Conservation (phyloP, 768 basidiomycete genomes). For the Macrolepiota dolichaula region DNA sequence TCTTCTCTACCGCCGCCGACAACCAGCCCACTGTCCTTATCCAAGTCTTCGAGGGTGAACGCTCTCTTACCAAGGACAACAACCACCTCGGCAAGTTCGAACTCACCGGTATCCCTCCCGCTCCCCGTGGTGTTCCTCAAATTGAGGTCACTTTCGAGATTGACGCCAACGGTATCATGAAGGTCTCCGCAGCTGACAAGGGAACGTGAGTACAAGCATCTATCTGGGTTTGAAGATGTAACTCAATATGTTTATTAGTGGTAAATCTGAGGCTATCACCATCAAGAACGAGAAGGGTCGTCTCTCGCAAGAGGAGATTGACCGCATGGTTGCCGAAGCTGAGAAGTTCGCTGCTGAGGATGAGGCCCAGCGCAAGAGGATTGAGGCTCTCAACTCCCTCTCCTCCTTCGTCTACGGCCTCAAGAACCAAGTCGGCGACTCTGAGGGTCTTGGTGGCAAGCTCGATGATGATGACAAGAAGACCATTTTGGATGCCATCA, state of each 20-base stretch:
- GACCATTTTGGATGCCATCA: conserved; percentile 74
- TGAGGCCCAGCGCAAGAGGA: conserved; percentile 74
- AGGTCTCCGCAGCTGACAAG: conserved; percentile 90
- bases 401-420: conserved; percentile 84
- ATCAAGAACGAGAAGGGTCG: conserved; percentile 97
- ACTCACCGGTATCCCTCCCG: conserved; percentile 87
- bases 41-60: conserved; percentile 98
- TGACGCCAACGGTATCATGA: conserved; percentile 94
- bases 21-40: conserved; percentile 95
- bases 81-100: conserved; percentile 98
- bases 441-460: conserved; percentile 90
- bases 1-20: conserved; percentile 84
- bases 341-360: conserved; percentile 88
- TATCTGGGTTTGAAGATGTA: not conserved
- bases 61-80: conserved; percentile 97
- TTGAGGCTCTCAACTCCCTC: conserved; percentile 80
- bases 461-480: conserved; percentile 79
- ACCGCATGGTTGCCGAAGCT: conserved; percentile 92
- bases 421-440: conserved; percentile 83
- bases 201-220: conserved; percentile 60
- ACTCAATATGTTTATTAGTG: conserved; percentile 36
- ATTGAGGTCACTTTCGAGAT: conserved; percentile 97
- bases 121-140: conserved; percentile 95
- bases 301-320: conserved; percentile 85
- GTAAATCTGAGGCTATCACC: conserved; percentile 85